Evolutionary conservation across 495 filamentous ascomycete genomes (phyloP).

Genomic region (Aspergillus affinis): DNA sequence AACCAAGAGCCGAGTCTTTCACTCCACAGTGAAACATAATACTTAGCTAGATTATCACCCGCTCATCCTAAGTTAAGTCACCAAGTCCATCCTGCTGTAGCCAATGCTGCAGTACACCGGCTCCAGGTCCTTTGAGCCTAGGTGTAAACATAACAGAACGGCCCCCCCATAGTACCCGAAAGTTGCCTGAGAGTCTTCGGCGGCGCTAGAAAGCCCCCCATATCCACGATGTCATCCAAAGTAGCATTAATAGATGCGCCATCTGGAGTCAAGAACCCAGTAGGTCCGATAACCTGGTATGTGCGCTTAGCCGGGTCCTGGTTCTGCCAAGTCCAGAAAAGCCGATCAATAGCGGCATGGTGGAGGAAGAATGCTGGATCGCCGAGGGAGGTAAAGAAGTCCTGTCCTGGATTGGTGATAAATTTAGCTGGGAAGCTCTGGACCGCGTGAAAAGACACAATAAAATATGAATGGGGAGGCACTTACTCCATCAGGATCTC

Average conservation of each 20-base stretch:
- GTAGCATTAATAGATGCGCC: constrained; percentile 27
- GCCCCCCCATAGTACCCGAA: constrained; percentile 33
- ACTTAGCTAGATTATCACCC: too few relatives aligned
- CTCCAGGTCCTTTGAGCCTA: too few relatives aligned
- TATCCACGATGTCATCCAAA: constrained; percentile 34
- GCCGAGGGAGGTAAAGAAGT: constrained; percentile 8
- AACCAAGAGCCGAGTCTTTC: too few relatives aligned
- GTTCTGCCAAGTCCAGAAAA: constrained; percentile 56
- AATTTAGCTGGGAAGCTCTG: too few relatives aligned
- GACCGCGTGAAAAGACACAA: too few relatives aligned
- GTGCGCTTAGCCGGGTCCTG: constrained; percentile 22
- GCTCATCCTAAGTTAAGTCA: too few relatives aligned
- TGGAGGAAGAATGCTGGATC: constrained; percentile 56
- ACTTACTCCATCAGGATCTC: constrained; percentile 33
- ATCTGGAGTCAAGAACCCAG: constrained; percentile 27
- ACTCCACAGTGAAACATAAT: too few relatives aligned
- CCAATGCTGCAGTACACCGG: too few relatives aligned
- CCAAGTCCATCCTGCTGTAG: too few relatives aligned
- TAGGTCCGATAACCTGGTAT: constrained; percentile 17
- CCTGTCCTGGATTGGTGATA: too few relatives aligned
- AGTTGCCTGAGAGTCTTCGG: constrained; percentile 33
- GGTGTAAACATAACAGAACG: constrained; percentile 49
- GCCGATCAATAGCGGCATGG: constrained; percentile 47
- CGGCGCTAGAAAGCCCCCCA: constrained; percentile 25
- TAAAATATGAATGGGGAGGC: background rate